Conservation (phyloP, 192 early-diverging fungal species). For the Chytriomyces sp. region DNA sequence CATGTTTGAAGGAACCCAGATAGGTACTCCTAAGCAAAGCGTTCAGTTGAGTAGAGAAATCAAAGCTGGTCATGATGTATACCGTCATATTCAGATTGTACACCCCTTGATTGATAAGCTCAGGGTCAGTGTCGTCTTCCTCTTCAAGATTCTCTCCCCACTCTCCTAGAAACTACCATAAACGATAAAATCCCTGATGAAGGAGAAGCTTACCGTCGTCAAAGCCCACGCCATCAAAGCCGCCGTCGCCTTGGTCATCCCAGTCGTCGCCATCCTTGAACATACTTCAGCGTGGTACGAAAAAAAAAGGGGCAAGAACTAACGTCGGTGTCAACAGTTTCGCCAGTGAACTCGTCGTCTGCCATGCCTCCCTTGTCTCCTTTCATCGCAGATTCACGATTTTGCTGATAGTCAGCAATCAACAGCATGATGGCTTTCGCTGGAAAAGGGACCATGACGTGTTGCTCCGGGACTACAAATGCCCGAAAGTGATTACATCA, state of each 20-base stretch:
- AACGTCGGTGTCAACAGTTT: conserved; percentile 39
- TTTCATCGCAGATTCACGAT: conserved; percentile 61
- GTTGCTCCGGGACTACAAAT: conserved; percentile 80
- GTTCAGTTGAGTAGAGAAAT: too few species aligned
- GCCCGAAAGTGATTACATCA: too few species aligned
- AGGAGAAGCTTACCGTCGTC: conserved; percentile 4
- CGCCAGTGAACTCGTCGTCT: conserved; percentile 57
- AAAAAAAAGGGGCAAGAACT: conserved; percentile 24
- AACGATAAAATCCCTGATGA: not conserved
- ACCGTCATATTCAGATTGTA: conserved; percentile 43
- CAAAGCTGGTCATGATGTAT: not conserved
- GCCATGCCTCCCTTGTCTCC: conserved; percentile 58
- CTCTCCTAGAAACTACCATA: not conserved
- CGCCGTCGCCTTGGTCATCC: conserved; percentile 59
- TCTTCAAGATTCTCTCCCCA: conserved; percentile 26
- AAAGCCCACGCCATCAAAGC: conserved; percentile 36
- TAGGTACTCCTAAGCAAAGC: conserved; percentile 21
- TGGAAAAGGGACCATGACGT: conserved; percentile 72
- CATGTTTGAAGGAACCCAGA: conserved; percentile 15
- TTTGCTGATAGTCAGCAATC: conserved; percentile 75
- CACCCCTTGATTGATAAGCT: conserved; percentile 30
- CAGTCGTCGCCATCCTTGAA: conserved; percentile 58
- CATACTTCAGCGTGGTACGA: conserved; percentile 3
- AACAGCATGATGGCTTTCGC: conserved; percentile 88
- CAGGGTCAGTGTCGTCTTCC: conserved; percentile 28